Evolutionary conservation across 1,284 basidiomycete species (phyloP), one percentile per base, ranked within the genome.

Genomic region (Polyporus tsugae): DNA sequence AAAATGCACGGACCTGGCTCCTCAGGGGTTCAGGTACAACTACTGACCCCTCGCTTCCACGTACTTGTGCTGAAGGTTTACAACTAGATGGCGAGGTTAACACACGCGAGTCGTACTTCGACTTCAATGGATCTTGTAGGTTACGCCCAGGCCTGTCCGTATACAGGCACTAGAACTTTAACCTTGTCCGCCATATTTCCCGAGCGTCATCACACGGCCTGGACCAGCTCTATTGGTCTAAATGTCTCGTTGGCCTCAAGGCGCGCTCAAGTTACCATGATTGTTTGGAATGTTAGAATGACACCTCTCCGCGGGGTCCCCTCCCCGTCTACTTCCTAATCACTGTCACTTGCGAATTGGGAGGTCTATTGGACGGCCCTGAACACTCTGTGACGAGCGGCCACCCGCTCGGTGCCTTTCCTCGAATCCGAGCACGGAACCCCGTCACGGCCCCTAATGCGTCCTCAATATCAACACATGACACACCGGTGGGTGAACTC

Each of bases 101-200:
- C 42, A 41, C 57, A 46, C 42, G 57, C 29, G 41, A 57, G 55
- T 25, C n/a, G n/a, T n/a, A 7, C 55, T 64, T 64, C 57, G 55
- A 33, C 55, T 64, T 46, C 63, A 58, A 35, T 66, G 25, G 49
- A 57, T 25, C 19, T 19, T 39, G 44, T 60, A 44, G 29, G 49
- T 65, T 46, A 36, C 65, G 52, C 19, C 36, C 17, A 57, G 65
- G 10, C 29, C 59, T 44, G 15, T 41, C 58, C 58, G 42, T 33
- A 58, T 49, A 49, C 53, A 55, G 64, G 64, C 49, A 61, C 36
- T 61, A 29, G 42, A 65, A 42, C 60, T 19, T 15, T 61, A 58
- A n/a, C 38, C 58, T 60, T 29, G 22, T 29, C 38, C 19, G 15
- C 13, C 36, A n/a, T 7, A 7, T 36, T 35, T 58, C 19, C 55